Evolutionary conservation across 768 basidiomycete species (phyloP).

Genomic region (Mycena chlorophos): DNA sequence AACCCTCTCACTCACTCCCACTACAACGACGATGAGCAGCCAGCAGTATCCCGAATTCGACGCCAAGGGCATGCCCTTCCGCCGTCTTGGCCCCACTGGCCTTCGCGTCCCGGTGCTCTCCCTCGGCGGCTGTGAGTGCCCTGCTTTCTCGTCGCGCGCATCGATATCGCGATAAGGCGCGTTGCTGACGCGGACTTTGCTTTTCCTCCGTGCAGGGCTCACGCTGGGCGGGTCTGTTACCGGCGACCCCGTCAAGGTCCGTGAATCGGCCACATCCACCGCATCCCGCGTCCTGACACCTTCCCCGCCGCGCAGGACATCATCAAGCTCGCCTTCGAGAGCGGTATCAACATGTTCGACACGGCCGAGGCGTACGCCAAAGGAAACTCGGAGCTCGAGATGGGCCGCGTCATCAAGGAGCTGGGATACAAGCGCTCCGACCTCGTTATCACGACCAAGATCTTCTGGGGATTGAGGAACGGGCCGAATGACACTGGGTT

Average conservation of each 20-base stretch:
- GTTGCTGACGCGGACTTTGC: too few relatives aligned
- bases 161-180: not conserved
- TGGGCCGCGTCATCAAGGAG: slow-evolving; percentile 81
- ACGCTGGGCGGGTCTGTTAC: slow-evolving; percentile 20
- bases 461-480: slow-evolving; percentile 69
- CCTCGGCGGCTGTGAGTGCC: slow-evolving; percentile 50
- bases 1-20: too few relatives aligned
- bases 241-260: slow-evolving; percentile 21
- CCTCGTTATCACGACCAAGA: slow-evolving; percentile 76
- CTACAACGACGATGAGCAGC: slow-evolving; percentile 17
- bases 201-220: too few relatives aligned
- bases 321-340: slow-evolving; percentile 74
- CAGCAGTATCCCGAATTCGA: slow-evolving; percentile 29
- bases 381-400: slow-evolving; percentile 73
- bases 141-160: not conserved
- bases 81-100: slow-evolving; percentile 51
- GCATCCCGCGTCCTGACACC: not conserved
- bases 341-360: slow-evolving; percentile 77
- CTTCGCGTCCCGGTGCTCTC: slow-evolving; percentile 59
- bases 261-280: too few relatives aligned
- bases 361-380: slow-evolving; percentile 64
- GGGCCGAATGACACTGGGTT: slow-evolving; percentile 61
- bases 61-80: slow-evolving; percentile 46
- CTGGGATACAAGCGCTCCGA: slow-evolving; percentile 65
- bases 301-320: slow-evolving; percentile 51